Evolutionary conservation across 1,284 basidiomycete species (phyloP).

Genomic region (Sphagnurus paluster): DNA sequence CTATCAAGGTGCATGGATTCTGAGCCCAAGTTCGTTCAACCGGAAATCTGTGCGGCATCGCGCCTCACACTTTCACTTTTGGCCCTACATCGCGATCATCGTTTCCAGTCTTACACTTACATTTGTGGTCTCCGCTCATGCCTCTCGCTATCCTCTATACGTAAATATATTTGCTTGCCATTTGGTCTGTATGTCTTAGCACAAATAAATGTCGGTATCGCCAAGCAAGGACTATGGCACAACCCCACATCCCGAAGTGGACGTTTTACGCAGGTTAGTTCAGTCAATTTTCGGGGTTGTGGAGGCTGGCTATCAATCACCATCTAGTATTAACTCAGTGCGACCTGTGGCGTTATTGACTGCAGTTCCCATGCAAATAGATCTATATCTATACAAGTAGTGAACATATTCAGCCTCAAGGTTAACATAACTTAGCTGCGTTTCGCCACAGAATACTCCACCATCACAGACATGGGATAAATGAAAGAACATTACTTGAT

Average conservation of each 20-base stretch:
- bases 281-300: too few relatives aligned
- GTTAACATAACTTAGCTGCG: conserved; percentile 26
- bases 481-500: conserved; percentile 42
- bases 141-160: conserved; percentile 13
- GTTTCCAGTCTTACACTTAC: not conserved
- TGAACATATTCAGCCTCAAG: conserved; percentile 22
- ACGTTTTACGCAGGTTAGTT: too few relatives aligned
- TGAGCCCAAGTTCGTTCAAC: conserved; percentile 36
- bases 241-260: too few relatives aligned
- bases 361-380: conserved; percentile 19
- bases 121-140: conserved; percentile 1
- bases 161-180: conserved; percentile 15
- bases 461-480: not conserved
- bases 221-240: conserved; percentile 11
- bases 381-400: conserved; percentile 16
- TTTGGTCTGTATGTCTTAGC: conserved; percentile 19
- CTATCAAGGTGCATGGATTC: conserved; percentile 89
- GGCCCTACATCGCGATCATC: not conserved
- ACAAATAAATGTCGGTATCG: conserved; percentile 9
- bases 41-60: conserved; percentile 5
- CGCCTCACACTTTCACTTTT: conserved; percentile 6
- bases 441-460: not conserved
- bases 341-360: conserved; percentile 5
- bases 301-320: too few relatives aligned
- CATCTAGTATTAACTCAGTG: too few relatives aligned